Evolutionary conservation across 805 yeast genomes (phyloP), one percentile per base, ranked within the genome.

Genomic region (Myxozyma vanderwaltii): DNA sequence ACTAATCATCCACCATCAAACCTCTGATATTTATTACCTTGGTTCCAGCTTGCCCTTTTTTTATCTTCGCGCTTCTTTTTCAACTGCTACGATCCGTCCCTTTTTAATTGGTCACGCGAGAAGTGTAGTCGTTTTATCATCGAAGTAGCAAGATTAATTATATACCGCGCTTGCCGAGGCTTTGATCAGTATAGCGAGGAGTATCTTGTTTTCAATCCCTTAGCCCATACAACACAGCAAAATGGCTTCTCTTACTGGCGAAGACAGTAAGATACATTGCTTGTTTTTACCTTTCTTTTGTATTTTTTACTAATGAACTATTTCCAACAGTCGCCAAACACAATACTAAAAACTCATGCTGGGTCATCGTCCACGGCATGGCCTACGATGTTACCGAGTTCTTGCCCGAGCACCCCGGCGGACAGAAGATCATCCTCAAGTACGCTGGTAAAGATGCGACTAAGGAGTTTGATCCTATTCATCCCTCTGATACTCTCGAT

Each of bases 401-500:
- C 65, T 67, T 81, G 36, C 76, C 76, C 21, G 77, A 80, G 45
- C 88, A 84, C 66, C 88, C 88, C 10, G 88, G 88, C 33, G 88
- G 88, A 2, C 68, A 79, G 19, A 77, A 75, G 4, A 79, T 83
- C 54, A 81, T 84, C 36, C 71, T 81, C 56, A 82, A 81, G 69
- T 84, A 73, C 40, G 81, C 80, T n/a, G 94, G 94, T 13, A 83
- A 81, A 59, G 90, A 88, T 67, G 96, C 92, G 10, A 86, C 94
- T 6, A 85, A 86, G 67, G 83, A 89, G 8, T 92, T 90, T 70
- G 89, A 86, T 59, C 96, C 96, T 19, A 80, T 92, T 61, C 99
- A 92, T 73, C 94, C 98, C 0, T 82, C 86, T n/a, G 96, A 91
- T 67, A 87, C 89, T 5, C 78, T 92, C 54, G 84, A 82, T 39